phyloP scores from a whole-genome alignment of 2,329 filamentous ascomycete genomes.

The Beauveria bassiana region DNA sequence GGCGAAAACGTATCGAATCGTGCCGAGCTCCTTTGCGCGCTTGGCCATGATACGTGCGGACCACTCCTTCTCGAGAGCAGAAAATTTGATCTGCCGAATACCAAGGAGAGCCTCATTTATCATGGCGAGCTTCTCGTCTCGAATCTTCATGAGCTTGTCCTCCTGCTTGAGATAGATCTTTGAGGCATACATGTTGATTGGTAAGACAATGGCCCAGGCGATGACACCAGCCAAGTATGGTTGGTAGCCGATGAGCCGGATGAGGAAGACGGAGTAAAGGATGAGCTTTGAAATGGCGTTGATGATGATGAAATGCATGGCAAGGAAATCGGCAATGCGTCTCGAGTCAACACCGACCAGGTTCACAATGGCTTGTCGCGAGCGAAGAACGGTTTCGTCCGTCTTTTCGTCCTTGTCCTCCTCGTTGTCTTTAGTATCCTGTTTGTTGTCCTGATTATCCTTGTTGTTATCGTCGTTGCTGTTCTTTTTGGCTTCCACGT shows the following conservation, averaged over 20 bases:
- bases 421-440: slow-evolving; percentile 33
- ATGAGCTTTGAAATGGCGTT: slow-evolving; percentile 55
- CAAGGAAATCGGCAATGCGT: slow-evolving; percentile 60
- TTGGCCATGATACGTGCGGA: slow-evolving; percentile 55
- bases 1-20: slow-evolving; percentile 59
- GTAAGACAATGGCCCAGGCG: slow-evolving; percentile 56
- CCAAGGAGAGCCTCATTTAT: slow-evolving; percentile 71
- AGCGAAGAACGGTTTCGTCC: slow-evolving; percentile 28
- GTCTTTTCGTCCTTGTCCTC: slow-evolving; percentile 42
- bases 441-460: slow-evolving; percentile 27
- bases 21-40: slow-evolving; percentile 59
- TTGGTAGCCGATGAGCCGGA: slow-evolving; percentile 65
- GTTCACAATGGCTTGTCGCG: slow-evolving; percentile 66
- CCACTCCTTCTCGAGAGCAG: slow-evolving; percentile 68
- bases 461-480: slow-evolving; percentile 24
- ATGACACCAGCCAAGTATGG: slow-evolving; percentile 58
- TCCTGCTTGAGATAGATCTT: slow-evolving; percentile 58
- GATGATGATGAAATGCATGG: slow-evolving; percentile 58
- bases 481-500: slow-evolving; percentile 15
- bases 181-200: slow-evolving; percentile 60
- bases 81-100: slow-evolving; percentile 80
- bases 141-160: slow-evolving; percentile 64
- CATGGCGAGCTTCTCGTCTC: slow-evolving; percentile 67
- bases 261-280: slow-evolving; percentile 58
- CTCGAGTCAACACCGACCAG: slow-evolving; percentile 69